Percentiles rank a stretch among this genome's conserved stretches.
These are phyloP conservation scores for Cladosporium halotolerans DNA, from an alignment of 2,329 filamentous ascomycete genomes.

Conservation along the genomic window DNA sequence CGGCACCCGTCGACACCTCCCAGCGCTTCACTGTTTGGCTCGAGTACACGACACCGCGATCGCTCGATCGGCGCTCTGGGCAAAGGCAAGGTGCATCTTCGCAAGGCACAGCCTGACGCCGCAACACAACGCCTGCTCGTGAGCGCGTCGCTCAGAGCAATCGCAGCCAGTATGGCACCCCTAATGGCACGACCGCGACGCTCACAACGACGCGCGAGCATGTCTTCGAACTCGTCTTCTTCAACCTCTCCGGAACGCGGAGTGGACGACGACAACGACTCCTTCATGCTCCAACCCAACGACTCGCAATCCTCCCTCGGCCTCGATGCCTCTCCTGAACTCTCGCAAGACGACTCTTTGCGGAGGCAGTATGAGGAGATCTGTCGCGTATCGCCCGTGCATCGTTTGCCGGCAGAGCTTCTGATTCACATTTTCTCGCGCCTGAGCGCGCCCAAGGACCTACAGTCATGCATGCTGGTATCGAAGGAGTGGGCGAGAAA, in stretches of 20 bases:
- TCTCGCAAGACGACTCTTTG: conserved; percentile 61
- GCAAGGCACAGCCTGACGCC: background rate
- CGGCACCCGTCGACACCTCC: background rate
- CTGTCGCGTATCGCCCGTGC: conserved; percentile 69
- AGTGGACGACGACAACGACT: conserved; percentile 89
- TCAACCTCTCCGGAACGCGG: conserved; percentile 68
- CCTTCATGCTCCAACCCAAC: conserved; percentile 74
- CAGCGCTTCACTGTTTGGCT: background rate
- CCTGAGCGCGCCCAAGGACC: conserved; percentile 64
- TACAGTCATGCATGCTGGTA: conserved; percentile 87
- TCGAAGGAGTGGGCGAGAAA: conserved; percentile 90
- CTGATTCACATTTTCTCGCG: conserved; percentile 89
- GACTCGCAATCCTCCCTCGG: conserved; percentile 91
- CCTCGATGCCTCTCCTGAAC: conserved; percentile 50
- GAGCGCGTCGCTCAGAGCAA: background rate
- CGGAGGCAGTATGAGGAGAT: conserved; percentile 52
- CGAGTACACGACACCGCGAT: background rate
- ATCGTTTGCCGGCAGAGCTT: conserved; percentile 84
- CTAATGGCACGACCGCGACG: conserved; percentile 2
- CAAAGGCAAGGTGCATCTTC: background rate
- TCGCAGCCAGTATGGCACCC: conserved; percentile 1
- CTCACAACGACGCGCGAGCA: conserved; percentile 20
- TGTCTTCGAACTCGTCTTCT: conserved; percentile 50
- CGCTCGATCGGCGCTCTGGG: background rate
- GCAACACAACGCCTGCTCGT: background rate